Evolutionary conservation across 768 basidiomycete genomes (phyloP), one percentile per base, ranked within the genome.

Genomic region (Pholiota microspora): DNA sequence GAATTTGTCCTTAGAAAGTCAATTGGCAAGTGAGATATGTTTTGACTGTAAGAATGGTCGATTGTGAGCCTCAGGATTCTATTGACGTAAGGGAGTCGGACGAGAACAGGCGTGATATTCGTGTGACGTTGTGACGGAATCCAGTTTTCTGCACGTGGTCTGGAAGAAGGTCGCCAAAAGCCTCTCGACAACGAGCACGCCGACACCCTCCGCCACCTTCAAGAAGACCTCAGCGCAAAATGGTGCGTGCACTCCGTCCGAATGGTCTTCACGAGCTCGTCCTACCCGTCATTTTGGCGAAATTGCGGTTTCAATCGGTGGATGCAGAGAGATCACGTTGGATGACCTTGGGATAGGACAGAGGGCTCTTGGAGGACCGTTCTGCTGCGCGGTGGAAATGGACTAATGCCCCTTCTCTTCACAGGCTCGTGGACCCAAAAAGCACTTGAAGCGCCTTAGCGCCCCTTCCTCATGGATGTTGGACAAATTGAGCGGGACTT

Each of bases 391-490:
- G 40, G 54, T 49, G 40, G 18, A 53, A 49, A 49, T 59, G 60
- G 55, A 59, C 73, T 73, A 56, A 72, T 60, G 9, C 36, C 50
- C 51, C 50, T 31, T 24, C 44, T 42, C 68, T 62, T 62, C 63
- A 18, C 63, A 97, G 95, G 94, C 84, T 70, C 89, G 95, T 74
- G 95, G 95, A 86, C 95, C 95, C 61, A 97, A 92, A 89, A 97
- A 97, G 78, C 95, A 98, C 72, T 84, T 98, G 80, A 98, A 98
- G 84, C 91, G 96, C 69, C 85, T 98, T 56, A 86, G 88, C 63
- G 97, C 97, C 58, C 97, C 97, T 60, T 96, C 94, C 45, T 89
- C 93, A 79, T 99, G 97, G 97, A 98, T 99, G 95, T 84, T 99
- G 60, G 94, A 98, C 83, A 99, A 99, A 80, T 77, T 99, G 67